Base-by-base conservation (phyloP, 202 grass and related monocot species). In the Thinopyrum obtusiflorum region DNA sequence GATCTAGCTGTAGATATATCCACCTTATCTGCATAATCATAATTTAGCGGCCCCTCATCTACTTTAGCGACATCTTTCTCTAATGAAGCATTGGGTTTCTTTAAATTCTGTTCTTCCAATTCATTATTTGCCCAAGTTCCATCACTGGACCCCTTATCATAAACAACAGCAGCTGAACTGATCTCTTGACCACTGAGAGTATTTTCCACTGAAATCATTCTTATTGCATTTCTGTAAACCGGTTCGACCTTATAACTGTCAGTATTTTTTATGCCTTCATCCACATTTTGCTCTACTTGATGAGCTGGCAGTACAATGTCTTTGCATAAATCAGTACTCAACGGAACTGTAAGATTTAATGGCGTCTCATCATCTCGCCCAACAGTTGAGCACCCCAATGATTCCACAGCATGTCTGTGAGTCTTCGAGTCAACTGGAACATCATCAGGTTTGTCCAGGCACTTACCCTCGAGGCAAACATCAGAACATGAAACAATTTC, bases 51-150 rank as follows among this genome's bases (percentile, higher is more conserved):
- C 25, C 6, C 11, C 78, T 33, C 32, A 66, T 66, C 39, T 18
- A 69, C 35, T 83, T 79, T 65, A 79, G 83, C 49, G 64, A 68
- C 5, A 86, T 63, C 65, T 77, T 77, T 62, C 29, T 89, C 53
- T 24, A 78, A 82, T 59, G 39, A 86, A 80, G 33, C 61, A 76
- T 36, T n/a, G n/a, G 20, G 59, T 51, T 77, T 39, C 9, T 14
- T 79, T 59, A 63, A 28, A 83, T 60, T 51, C 3, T 29, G 79
- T n/a, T 79, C 40, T 73, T 82, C 82, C 57, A 86, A 49, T 31
- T 65, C 65, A 35, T 57, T 46, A 28, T 26, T 82, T 79, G 57
- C n/a, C 23, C 32, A 27, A 65, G 57, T 57, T 66, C 57, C 5
- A 2, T 46, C 24, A 33, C 1, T 53, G 12, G 25, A 73, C 32